Base-by-base conservation (phyloP, 2,329 filamentous ascomycete genomes). In the Emmonsia crescens region DNA sequence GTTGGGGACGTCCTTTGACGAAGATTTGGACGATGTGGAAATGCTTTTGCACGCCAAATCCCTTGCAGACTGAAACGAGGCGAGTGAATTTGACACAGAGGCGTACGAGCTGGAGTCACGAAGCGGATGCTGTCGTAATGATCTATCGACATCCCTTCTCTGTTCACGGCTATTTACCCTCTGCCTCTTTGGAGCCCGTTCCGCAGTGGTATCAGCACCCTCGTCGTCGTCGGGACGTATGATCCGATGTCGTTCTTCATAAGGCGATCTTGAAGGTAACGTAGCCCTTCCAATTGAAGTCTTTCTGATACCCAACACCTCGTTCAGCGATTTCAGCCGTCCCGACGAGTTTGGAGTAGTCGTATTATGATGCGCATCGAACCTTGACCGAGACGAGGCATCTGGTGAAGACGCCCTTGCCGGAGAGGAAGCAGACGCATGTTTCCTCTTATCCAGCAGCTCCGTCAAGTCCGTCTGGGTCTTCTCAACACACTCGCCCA, bases 401-500 rank as follows among this genome's bases (percentile, higher is more conserved):
- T 16, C 54, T 10, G 75, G 76, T 21, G 75, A 71, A 62, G 64
- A 62, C 60, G 64, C 65, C 58, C 65, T 60, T 60, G 67, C 62
- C 65, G 67, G 63, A 64, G 66, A 71, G 60, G 67, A 74, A 63
- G 59, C 65, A 68, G 67, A 70, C 61, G 66, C 68, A 64, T 64
- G 67, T 67, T 82, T 85, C 10, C 84, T 83, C 73, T 88, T 91
- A 64, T 89, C 86, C 54, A 94, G 76, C 33, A 96, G 74, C 33
- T 86, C 85, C 0, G 88, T 85, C 31, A 96, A 73, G 68, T 96
- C 91, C 58, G 93, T 91, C 66, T 93, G 82, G 1, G 82, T 85
- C 40, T 80, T 83, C 8, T 87, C 89, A n/a, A 89, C 78, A 46
- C 82, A 83, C 62, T 96, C 91, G 29, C 83, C 83, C 1, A 96